Base-by-base conservation (phyloP, 257 asterid species). In the Petunia axillaris region DNA sequence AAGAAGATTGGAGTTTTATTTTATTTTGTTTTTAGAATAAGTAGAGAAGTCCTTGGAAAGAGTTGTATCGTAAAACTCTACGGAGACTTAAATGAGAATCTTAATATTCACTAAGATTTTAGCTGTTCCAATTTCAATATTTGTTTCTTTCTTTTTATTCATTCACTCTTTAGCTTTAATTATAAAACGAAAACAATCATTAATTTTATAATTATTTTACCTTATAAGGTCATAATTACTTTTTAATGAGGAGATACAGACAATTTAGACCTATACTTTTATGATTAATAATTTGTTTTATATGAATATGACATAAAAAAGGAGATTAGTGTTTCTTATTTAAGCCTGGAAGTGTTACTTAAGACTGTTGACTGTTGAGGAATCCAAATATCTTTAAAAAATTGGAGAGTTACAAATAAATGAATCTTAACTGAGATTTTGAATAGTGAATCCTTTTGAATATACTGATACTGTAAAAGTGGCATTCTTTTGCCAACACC, bases 401-500 rank as follows among this genome's bases (percentile, higher is more conserved):
- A n/a, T n/a, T n/a, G n/a, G n/a, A n/a, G n/a, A n/a, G n/a, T n/a
- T n/a, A n/a, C 10, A 71, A 6, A 3, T 1, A 36, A n/a, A 25
- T 11, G 44, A 48, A 71, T 71, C 13, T 10, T 35, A 6, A 46
- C 4, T 48, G 48, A 71, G 6, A 50, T 73, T 10, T 70, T 70
- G 76, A 16, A 68, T 40, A 65, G 37, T 35, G 11, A 65, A 65
- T 68, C 58, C 76, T 43, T 68, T 7, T 68, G 59, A 70, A 70
- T 70, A 75, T 54, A 67, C 43, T 77, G 38, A 76, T 59, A 62
- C 6, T 82, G 85, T 65, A 79, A 76, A 40, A 25, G 88, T 81
- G 86, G 81, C 87, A 84, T 84, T 84, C 87, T 43, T 81, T 79
- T 81, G 77, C 79, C 77, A 37, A 85, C 83, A 82, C 70, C 86